Percentiles rank a stretch among this genome's conserved stretches.
phyloP scores from a whole-genome alignment of 495 filamentous ascomycete species.

The Aspergillus hancockii region DNA sequence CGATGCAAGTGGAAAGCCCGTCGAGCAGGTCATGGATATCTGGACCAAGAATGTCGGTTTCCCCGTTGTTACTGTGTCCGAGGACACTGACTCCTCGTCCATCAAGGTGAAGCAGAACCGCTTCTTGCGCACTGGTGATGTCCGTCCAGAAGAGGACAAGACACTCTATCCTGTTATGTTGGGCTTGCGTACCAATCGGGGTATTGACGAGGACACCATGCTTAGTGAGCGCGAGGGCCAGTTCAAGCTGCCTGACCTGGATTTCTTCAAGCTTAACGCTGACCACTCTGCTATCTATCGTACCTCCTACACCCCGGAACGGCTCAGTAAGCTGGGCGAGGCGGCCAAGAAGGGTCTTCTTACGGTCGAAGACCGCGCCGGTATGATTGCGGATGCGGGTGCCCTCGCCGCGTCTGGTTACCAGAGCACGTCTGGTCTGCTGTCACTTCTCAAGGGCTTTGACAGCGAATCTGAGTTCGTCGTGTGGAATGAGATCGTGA shows the following conservation, averaged over 20 bases:
- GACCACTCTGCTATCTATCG: conserved; percentile 67
- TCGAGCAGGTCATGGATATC: conserved; percentile 70
- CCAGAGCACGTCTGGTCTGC: conserved; percentile 85
- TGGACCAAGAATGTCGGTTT: conserved; percentile 72
- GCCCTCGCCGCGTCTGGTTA: conserved; percentile 88
- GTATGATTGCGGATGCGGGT: conserved; percentile 94
- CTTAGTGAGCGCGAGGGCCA: conserved; percentile 72
- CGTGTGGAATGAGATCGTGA: conserved; percentile 90
- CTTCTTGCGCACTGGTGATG: conserved; percentile 66
- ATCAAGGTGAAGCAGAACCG: conserved; percentile 65
- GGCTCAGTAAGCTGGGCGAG: conserved; percentile 63
- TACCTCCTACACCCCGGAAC: conserved; percentile 62
- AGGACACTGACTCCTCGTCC: conserved; percentile 46
- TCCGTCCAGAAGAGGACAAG: conserved; percentile 69
- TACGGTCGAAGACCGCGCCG: conserved; percentile 88
- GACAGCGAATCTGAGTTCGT: conserved; percentile 83
- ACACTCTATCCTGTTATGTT: conserved; percentile 68
- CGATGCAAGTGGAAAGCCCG: conserved; percentile 87
- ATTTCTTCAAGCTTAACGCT: conserved; percentile 71
- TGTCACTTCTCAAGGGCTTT: conserved; percentile 84
- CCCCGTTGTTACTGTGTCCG: conserved; percentile 63
- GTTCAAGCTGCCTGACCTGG: conserved; percentile 62
- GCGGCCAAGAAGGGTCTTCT: conserved; percentile 85
- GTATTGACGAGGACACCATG: conserved; percentile 58
- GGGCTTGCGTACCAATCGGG: conserved; percentile 59